Conservation (phyloP, 2,329 filamentous ascomycete species). For the Emergomyces orientalis region DNA sequence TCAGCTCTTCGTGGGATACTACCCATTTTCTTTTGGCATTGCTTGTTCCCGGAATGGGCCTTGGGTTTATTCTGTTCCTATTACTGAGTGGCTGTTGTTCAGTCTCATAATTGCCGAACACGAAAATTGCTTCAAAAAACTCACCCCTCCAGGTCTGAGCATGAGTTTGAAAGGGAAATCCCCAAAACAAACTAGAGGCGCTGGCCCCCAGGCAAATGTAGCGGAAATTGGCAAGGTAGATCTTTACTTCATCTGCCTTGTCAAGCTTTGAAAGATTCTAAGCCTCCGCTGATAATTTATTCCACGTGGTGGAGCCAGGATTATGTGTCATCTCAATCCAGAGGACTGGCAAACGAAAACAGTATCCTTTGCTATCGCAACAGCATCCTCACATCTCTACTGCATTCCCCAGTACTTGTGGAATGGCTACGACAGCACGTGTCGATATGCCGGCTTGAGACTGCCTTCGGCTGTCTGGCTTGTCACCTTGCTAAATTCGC, state of each 20-base stretch:
- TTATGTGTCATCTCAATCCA: neutral
- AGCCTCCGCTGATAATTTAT: neutral
- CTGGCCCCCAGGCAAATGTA: neutral
- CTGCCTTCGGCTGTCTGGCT: neutral
- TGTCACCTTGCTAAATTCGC: constrained; percentile 9
- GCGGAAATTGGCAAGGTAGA: neutral
- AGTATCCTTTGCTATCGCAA: constrained; percentile 14
- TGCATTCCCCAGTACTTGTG: constrained; percentile 13
- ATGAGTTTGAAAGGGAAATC: neutral
- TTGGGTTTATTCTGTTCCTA: neutral
- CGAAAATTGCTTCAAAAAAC: neutral
- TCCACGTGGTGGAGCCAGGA: constrained; percentile 10
- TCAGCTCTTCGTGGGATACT: neutral
- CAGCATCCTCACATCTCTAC: constrained; percentile 8
- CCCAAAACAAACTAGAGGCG: neutral
- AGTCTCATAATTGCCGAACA: neutral
- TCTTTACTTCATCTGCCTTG: neutral
- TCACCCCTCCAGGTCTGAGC: neutral
- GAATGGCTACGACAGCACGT: constrained; percentile 7
- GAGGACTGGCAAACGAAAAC: constrained; percentile 11
- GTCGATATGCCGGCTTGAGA: neutral
- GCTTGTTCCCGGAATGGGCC: neutral
- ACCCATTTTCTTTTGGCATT: neutral
- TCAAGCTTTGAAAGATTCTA: neutral
- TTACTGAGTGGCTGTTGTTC: neutral